Evolutionary conservation across 2,329 filamentous ascomycete genomes (phyloP).

Genomic region (Fragosphaeria purpurea): DNA sequence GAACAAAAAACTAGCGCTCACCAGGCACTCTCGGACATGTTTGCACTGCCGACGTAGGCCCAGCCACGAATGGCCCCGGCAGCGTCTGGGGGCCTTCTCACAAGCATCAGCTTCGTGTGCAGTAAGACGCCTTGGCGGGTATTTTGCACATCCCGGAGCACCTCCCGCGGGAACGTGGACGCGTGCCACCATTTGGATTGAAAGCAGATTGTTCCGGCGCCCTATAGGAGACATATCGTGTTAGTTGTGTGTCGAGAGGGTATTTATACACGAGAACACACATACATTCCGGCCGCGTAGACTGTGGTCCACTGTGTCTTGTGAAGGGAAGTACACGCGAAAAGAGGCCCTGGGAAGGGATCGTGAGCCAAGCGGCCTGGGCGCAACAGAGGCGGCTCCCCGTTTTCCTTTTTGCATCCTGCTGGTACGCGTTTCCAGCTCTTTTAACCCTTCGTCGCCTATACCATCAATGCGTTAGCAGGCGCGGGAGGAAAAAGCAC

Average conservation of each 20-base stretch:
- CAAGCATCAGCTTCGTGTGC: constrained; percentile 71
- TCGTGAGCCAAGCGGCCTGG: neutral
- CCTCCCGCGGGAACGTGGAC: constrained; percentile 56
- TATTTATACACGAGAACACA: constrained; percentile 25
- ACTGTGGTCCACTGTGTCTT: constrained; percentile 56
- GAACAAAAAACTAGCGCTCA: constrained; percentile 27
- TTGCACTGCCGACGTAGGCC: constrained; percentile 84
- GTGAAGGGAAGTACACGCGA: constrained; percentile 72
- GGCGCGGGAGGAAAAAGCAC: neutral
- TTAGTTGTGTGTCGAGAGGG: neutral
- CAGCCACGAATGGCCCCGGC: constrained; percentile 38
- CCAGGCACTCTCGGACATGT: constrained; percentile 90
- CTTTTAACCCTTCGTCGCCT: constrained; percentile 35
- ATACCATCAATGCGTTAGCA: neutral
- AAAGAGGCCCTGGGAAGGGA: constrained; percentile 34
- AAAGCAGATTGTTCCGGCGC: constrained; percentile 76
- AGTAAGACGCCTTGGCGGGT: constrained; percentile 63
- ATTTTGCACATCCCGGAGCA: constrained; percentile 69
- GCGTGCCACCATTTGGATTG: constrained; percentile 62
- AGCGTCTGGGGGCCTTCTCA: constrained; percentile 14
- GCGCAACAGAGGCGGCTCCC: neutral
- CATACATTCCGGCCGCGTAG: constrained; percentile 45
- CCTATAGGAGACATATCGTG: constrained; percentile 25
- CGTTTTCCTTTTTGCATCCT: constrained; percentile 19
- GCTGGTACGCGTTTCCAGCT: constrained; percentile 31